Evolutionary conservation across 768 basidiomycete genomes (phyloP).

Genomic region (Termitomyces sp.): DNA sequence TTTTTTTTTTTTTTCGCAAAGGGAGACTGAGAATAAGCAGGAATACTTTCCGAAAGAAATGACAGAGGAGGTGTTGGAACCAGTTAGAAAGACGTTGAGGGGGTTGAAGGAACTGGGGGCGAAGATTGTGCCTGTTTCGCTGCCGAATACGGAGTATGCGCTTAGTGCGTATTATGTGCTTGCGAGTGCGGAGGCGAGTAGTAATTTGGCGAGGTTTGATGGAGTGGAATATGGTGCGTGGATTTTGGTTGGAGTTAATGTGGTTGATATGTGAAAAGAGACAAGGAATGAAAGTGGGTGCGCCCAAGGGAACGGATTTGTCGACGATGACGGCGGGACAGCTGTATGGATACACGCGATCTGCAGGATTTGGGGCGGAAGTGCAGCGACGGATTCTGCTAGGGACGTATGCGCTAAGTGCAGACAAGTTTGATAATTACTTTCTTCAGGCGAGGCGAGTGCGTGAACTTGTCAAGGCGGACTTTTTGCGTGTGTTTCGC

Average conservation of each 20-base stretch:
- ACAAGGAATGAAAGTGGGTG: slow-evolving; percentile 52
- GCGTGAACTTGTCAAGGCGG: slow-evolving; percentile 63
- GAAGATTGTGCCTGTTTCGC: slow-evolving; percentile 60
- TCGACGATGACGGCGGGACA: slow-evolving; percentile 33
- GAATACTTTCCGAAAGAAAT: slow-evolving; percentile 82
- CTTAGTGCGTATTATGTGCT: slow-evolving; percentile 96
- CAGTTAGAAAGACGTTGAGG: slow-evolving; percentile 40
- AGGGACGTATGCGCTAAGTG: slow-evolving; percentile 87
- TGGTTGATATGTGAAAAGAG: not conserved
- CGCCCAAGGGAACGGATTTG: slow-evolving; percentile 35
- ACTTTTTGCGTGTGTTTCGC: slow-evolving; percentile 69
- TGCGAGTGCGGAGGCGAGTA: slow-evolving; percentile 89
- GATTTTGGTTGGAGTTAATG: not conserved
- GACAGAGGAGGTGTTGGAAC: slow-evolving; percentile 33
- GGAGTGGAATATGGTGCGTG: slow-evolving; percentile 74
- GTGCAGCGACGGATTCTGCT: slow-evolving; percentile 83
- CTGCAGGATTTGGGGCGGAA: slow-evolving; percentile 73
- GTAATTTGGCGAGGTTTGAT: slow-evolving; percentile 86
- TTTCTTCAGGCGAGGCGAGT: slow-evolving; percentile 90
- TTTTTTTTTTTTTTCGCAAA: not conserved
- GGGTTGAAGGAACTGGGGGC: slow-evolving; percentile 50
- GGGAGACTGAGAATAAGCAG: slow-evolving; percentile 19
- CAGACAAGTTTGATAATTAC: slow-evolving; percentile 96
- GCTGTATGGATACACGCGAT: slow-evolving; percentile 63
- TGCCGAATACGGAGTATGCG: slow-evolving; percentile 64